A percentile compares a stretch with the other conserved stretches of the same genome.
Conservation (phyloP, 2,329 filamentous ascomycete species). For the Passalora sequoiae region DNA sequence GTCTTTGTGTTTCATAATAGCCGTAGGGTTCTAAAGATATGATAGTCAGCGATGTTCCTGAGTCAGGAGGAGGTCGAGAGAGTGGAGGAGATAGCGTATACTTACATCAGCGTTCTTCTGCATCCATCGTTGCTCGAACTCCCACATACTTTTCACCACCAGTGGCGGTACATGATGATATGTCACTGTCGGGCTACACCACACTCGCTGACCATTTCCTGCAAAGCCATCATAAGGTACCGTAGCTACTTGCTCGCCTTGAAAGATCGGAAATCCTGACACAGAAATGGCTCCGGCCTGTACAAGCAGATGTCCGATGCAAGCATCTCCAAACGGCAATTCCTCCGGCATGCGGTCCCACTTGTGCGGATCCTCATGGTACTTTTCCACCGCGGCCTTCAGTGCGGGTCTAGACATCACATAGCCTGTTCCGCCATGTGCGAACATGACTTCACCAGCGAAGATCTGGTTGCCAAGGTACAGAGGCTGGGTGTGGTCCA, state of each 20-base stretch:
- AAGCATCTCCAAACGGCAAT: constrained; percentile 22
- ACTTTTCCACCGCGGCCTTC: constrained; percentile 30
- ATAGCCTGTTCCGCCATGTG: constrained; percentile 42
- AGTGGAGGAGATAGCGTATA: too few species aligned
- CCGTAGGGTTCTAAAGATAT: neutral
- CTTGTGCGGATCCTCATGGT: constrained; percentile 34
- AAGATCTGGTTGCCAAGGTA: constrained; percentile 52
- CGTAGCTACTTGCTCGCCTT: constrained; percentile 15
- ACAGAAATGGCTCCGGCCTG: constrained; percentile 12
- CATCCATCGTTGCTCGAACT: constrained; percentile 22
- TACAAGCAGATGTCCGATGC: constrained; percentile 18
- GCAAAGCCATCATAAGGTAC: constrained; percentile 4
- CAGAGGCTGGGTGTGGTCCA: constrained; percentile 44
- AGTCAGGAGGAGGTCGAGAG: too few species aligned
- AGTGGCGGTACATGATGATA: constrained; percentile 18
- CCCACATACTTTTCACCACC: constrained; percentile 16
- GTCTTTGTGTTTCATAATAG: constrained; percentile 15
- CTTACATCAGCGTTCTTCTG: constrained; percentile 2
- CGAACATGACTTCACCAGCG: constrained; percentile 38
- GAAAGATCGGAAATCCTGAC: constrained; percentile 20
- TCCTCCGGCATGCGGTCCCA: constrained; percentile 15
- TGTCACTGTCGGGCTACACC: constrained; percentile 18
- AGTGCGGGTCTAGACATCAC: constrained; percentile 39
- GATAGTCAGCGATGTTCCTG: neutral
- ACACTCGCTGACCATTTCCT: constrained; percentile 8